phyloP scores from a whole-genome alignment of 179 eudicot species.

The Beta corolliflora region DNA sequence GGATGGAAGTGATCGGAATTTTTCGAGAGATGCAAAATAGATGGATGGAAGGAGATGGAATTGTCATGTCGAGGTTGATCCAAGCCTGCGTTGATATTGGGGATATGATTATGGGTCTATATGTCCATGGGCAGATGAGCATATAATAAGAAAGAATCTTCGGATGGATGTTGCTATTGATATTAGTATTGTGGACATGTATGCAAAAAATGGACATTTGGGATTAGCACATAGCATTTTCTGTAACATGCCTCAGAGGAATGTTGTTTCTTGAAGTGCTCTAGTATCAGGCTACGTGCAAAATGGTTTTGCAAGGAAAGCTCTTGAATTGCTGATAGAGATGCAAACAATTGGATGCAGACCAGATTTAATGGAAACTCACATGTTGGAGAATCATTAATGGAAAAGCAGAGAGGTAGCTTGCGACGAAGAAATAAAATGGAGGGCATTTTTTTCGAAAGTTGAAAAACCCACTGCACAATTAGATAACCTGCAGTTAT shows the following conservation, averaged over 20 bases:
- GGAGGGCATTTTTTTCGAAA: no score
- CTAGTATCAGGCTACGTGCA: conserved; percentile 79
- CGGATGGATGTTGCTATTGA: conserved; percentile 46
- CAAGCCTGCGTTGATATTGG: conserved; percentile 68
- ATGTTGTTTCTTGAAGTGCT: conserved; percentile 71
- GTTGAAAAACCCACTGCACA: no score
- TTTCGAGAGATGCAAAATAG: conserved; percentile 50
- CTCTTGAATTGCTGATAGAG: conserved; percentile 58
- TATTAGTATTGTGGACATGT: conserved; percentile 82
- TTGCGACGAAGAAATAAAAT: no score
- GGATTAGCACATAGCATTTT: conserved; percentile 56
- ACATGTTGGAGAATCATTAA: conserved; percentile 43
- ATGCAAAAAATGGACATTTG: conserved; percentile 67
- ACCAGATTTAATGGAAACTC: conserved; percentile 60
- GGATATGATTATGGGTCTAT: conserved; percentile 49
- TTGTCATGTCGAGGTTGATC: conserved; percentile 73
- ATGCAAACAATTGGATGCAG: conserved; percentile 64
- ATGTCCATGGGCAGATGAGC: conserved; percentile 55
- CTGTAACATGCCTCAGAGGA: conserved; percentile 48
- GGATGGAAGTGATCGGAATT: conserved; percentile 47
- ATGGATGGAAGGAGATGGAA: conserved; percentile 60
- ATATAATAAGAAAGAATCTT: conserved; percentile 53
- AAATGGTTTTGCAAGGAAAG: conserved; percentile 65
- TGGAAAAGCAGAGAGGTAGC: no score
- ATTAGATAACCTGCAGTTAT: no score